Evolutionary conservation across 306 rosid species (phyloP), one percentile per base, ranked within the genome.

Genomic region (Acacia acuminata): DNA sequence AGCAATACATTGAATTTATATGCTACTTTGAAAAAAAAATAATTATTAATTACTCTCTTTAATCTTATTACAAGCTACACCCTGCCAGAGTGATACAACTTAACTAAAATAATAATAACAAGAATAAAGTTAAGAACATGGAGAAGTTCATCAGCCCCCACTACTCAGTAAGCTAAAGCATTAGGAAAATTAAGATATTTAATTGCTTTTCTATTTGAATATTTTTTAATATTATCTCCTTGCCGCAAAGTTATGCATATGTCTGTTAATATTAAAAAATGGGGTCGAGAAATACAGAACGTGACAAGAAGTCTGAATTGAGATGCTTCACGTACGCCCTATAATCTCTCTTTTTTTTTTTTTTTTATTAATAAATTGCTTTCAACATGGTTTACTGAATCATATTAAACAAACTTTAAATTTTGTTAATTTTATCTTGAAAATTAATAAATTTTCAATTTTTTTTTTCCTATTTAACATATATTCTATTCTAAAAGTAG

Each of bases 301-400:
- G 10, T 63, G 86, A 86, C 86, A 79, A 51, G 77, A 76, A 86
- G 44, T 63, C 63, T 74, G 45, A 63, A 53, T 56, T n/a, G 10
- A 43, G 76, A 38, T 70, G 42, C 64, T 75, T 40, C 13, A 40
- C 67, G 20, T 13, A 40, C 67, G 20, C 27, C 27, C 27, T 27
- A 27, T 27, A 27, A 27, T 27, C 2, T 27, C 1, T 27, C 1
- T 27, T 27, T 27, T 1, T 30, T 30, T 30, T 2, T 36, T 36
- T 36, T 36, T 36, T 0, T 5, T 38, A 6, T 38, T 38, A 5
- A 38, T 6, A 38, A 38, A 38, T 6, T 38, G 42, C 1, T 38
- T 38, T 38, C 8, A 38, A 38, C 42, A 38, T 38, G 8, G 42
- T 38, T 38, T 38, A 38, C 42, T 0, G 42, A 7, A 6, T 38